Evolutionary conservation across 352 stramenopile species (phyloP).

Genomic region (Phytophthora multivora): DNA sequence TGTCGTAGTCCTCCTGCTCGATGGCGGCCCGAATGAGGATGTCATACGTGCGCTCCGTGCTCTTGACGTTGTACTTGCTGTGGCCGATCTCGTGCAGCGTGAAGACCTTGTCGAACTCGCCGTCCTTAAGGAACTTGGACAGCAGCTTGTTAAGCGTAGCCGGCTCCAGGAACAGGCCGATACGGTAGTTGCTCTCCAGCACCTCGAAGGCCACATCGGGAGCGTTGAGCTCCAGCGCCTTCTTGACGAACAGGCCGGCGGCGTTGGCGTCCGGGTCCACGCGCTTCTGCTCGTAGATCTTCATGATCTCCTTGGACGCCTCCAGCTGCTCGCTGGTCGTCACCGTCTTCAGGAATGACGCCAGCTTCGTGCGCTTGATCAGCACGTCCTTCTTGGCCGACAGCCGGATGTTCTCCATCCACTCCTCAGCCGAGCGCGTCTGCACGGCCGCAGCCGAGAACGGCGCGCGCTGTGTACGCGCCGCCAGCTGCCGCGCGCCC

Average conservation of each 20-base stretch:
- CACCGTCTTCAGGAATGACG: constrained; percentile 84
- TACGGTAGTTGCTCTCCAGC: constrained; percentile 83
- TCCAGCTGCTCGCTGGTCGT: constrained; percentile 82
- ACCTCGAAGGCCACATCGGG: constrained; percentile 78
- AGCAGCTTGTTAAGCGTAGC: constrained; percentile 85
- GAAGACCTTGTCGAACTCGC: constrained; percentile 81
- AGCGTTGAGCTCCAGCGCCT: constrained; percentile 78
- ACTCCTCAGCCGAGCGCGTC: constrained; percentile 67
- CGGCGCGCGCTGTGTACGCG: constrained; percentile 15
- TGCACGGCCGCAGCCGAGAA: constrained; percentile 41
- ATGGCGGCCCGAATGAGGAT: constrained; percentile 84
- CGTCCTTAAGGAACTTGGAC: constrained; percentile 83
- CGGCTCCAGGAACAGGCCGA: constrained; percentile 80
- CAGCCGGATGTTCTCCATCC: constrained; percentile 82
- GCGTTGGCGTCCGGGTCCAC: constrained; percentile 80
- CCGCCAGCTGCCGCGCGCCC: constrained; percentile 37
- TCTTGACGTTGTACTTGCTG: constrained; percentile 84
- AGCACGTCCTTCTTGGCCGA: constrained; percentile 74
- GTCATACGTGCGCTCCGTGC: constrained; percentile 83
- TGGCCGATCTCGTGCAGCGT: constrained; percentile 76
- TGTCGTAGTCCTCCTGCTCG: constrained; percentile 74
- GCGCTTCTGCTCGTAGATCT: constrained; percentile 88
- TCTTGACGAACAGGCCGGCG: constrained; percentile 82
- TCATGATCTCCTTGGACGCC: constrained; percentile 86
- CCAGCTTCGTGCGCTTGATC: constrained; percentile 86